Base-by-base conservation (phyloP, 169 alveolate species). In the Plasmodium malariae region DNA sequence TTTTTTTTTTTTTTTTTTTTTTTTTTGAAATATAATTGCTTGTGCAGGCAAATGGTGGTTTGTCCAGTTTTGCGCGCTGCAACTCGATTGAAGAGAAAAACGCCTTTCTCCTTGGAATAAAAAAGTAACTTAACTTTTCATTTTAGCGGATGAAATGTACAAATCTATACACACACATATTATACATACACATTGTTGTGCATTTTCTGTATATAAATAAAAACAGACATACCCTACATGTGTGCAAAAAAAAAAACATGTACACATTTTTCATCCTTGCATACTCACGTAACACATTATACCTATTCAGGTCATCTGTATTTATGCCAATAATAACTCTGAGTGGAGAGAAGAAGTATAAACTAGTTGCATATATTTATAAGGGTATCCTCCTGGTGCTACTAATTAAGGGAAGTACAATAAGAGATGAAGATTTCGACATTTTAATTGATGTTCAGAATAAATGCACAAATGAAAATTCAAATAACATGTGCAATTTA, bases 371-470 rank as follows among this genome's bases (percentile, higher is more conserved):
- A 49, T 80, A 65, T 59, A 55, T 80, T 49, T 80, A 32, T 37
- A 80, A 59, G n/a, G 90, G 83, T 19, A 80, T 80, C 19, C 30
- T 80, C 12, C 19, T 80, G 14, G 37, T 80, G 28, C 37, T 80
- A 57, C 59, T 80, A 26, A 65, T 80, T 19, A 80, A 80, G 43
- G 90, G 90, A 9, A 65, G 76, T 26, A 63, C 65, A 51, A 51
- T 80, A 36, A 80, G 67, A 43, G 90, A 80, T 54, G 90, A 80
- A 67, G 90, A 80, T 57, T 80, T 49, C 19, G 90, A 80, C 43
- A 68, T 51, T 21, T 28, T 80, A 32, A 48, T 80, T 24, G 90
- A 80, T 65, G 32, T 80, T 4, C 90, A 80, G 36, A 80, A 80
- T 57, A 80, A 80, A 51, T 80, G 90, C 12, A 67, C 78, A 48